phyloP scores from a whole-genome alignment of 441 rosid species.

The Populus hybrid region DNA sequence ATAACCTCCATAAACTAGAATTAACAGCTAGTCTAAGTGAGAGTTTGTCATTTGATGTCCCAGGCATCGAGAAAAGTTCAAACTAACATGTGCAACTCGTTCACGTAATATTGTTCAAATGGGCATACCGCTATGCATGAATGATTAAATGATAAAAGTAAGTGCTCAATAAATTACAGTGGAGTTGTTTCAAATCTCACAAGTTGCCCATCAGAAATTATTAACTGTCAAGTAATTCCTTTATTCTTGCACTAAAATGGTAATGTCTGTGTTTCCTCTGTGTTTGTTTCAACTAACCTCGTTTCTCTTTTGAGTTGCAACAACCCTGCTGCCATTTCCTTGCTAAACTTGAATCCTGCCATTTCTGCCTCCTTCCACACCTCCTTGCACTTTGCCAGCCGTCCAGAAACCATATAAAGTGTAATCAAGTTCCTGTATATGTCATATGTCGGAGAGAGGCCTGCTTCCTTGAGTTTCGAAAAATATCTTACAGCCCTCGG shows the following conservation, averaged over 20 bases:
- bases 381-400: conserved; percentile 67
- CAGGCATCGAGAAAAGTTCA: not conserved
- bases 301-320: conserved; percentile 39
- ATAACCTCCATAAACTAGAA: too few relatives aligned
- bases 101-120: not conserved
- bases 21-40: not conserved
- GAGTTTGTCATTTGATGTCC: not conserved
- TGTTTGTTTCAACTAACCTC: not conserved
- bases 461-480: conserved; percentile 79
- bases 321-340: conserved; percentile 28
- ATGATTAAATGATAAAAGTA: not conserved
- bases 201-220: not conserved
- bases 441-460: conserved; percentile 74
- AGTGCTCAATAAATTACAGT: not conserved
- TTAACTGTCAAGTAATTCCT: not conserved
- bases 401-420: conserved; percentile 49
- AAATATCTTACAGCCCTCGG: conserved; percentile 73
- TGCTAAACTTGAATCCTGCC: conserved; percentile 67
- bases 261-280: not conserved
- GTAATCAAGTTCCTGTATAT: conserved; percentile 53
- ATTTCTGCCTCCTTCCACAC: conserved; percentile 68
- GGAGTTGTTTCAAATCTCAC: not conserved
- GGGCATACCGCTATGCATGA: not conserved
- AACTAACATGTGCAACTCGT: not conserved
- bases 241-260: not conserved